These are phyloP conservation scores for Cercis canadensis DNA, from an alignment of 306 rosid species.

Conservation along the genomic window DNA sequence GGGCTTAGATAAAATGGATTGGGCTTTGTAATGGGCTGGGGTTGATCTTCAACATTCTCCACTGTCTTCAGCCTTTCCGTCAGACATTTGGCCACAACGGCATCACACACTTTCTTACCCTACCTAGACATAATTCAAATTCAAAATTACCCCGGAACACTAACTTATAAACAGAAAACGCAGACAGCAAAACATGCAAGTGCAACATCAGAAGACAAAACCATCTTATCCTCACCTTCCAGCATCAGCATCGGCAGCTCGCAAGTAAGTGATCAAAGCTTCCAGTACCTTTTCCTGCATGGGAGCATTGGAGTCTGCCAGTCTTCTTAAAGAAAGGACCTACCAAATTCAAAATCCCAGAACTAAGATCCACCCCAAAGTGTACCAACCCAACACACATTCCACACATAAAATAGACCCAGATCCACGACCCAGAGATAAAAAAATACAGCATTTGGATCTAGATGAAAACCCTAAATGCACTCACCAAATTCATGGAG, in stretches of 20 bases:
- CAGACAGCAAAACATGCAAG: conserved; percentile 23
- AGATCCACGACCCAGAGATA: conserved; percentile 46
- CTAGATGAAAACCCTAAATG: conserved; percentile 52
- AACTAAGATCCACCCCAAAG: conserved; percentile 45
- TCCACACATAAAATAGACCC: conserved; percentile 16
- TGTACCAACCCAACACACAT: conserved; percentile 33
- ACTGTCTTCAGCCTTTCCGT: conserved; percentile 98
- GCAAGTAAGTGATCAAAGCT: conserved; percentile 84
- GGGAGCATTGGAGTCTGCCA: conserved; percentile 94
- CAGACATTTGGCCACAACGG: conserved; percentile 90
- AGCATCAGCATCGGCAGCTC: conserved; percentile 97
- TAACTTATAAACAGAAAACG: conserved; percentile 17
- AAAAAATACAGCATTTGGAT: conserved; percentile 26
- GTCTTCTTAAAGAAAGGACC: conserved; percentile 87
- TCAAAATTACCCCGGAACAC: conserved; percentile 21
- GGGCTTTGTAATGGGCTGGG: too few species aligned
- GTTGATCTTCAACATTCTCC: too few species aligned
- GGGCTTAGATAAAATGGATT: too few species aligned
- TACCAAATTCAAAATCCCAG: conserved; percentile 38
- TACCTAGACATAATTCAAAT: conserved; percentile 52
- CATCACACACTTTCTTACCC: conserved; percentile 89
- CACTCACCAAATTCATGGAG: conserved; percentile 89
- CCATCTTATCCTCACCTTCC: conserved; percentile 62
- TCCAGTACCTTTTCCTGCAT: conserved; percentile 98
- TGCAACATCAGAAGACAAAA: not conserved